These are phyloP conservation scores for Sideroxylon spinosum DNA, from an alignment of 179 eudicot species.

Conservation along the genomic window DNA sequence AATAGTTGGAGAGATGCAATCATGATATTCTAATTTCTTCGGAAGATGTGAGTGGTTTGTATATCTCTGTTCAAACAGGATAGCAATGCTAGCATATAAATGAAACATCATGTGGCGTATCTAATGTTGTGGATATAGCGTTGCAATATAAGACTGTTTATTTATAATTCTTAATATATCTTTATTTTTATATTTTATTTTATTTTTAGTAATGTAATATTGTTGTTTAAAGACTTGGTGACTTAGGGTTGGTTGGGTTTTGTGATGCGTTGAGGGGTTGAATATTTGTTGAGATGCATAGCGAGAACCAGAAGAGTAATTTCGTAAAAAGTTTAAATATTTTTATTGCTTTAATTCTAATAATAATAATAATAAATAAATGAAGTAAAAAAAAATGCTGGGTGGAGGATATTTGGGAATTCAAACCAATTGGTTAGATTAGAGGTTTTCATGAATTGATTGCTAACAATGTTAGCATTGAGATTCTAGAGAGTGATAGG, in stretches of 20 bases:
- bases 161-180: not conserved
- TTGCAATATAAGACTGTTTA: not conserved
- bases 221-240: not conserved
- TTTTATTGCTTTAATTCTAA: no score
- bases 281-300: no score
- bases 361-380: no score
- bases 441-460: no score
- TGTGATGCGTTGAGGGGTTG: no score
- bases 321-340: not conserved
- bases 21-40: not conserved
- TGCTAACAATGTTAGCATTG: no score
- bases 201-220: not conserved
- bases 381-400: no score
- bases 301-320: no score
- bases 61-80: not conserved
- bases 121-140: not conserved
- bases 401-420: no score
- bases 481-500: no score
- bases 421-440: no score
- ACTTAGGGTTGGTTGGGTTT: not conserved
- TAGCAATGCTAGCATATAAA: not conserved
- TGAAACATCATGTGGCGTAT: not conserved
- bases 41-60: not conserved
- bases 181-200: not conserved
- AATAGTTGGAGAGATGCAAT: not conserved